Conservation (phyloP, 768 basidiomycete genomes). For the Boletellus emodensis region DNA sequence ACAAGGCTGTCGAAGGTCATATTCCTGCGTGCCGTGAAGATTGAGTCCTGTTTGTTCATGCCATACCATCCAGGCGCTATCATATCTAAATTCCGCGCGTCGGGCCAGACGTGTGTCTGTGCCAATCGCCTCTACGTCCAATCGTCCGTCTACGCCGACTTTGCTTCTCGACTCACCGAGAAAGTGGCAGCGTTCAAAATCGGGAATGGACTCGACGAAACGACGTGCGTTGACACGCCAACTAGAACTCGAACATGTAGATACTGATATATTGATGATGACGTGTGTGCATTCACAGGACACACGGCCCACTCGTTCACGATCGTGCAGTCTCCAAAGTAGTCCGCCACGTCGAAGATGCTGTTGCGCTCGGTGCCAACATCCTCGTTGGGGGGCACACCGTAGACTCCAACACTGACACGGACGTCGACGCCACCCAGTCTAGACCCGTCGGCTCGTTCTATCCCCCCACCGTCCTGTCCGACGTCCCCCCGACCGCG, state of each 20-base stretch:
- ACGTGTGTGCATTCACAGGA: conserved; percentile 41
- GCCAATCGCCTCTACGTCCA: conserved; percentile 94
- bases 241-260: neutral
- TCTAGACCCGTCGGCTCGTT: conserved; percentile 45
- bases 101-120: conserved; percentile 84
- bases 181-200: conserved; percentile 80
- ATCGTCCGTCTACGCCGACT: conserved; percentile 86
- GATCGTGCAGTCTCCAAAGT: conserved; percentile 82
- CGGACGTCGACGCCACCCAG: conserved; percentile 42
- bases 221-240: conserved; percentile 48
- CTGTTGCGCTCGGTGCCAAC: conserved; percentile 79
- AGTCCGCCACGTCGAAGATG: conserved; percentile 80
- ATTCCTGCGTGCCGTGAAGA: neutral
- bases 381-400: conserved; percentile 86
- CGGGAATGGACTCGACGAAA: conserved; percentile 80
- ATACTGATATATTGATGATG: neutral
- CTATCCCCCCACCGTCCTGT: conserved; percentile 85
- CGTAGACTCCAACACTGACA: conserved; percentile 45
- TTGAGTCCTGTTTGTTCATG: neutral
- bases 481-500: conserved; percentile 71
- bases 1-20: conserved; percentile 81
- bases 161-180: conserved; percentile 81
- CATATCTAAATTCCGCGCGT: conserved; percentile 72
- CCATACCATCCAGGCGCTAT: conserved; percentile 50
- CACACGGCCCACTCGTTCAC: conserved; percentile 95